A percentile compares a stretch with the other conserved stretches of the same genome.
Evolutionary conservation across 768 basidiomycete species (phyloP).

Genomic region (Boletellus ananas): DNA sequence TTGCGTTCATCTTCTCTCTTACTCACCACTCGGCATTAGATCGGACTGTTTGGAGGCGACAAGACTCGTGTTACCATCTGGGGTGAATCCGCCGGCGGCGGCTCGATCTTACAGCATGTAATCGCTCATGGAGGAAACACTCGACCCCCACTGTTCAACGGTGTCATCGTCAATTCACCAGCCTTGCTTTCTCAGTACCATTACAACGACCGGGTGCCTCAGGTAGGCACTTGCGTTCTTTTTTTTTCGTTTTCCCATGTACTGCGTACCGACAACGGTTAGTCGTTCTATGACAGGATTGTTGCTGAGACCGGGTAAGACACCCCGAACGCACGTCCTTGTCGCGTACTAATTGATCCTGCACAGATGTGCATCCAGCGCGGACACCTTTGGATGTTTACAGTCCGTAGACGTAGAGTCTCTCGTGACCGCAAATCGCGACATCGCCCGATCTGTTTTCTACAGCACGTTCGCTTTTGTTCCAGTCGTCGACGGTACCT

Average conservation of each 20-base stretch:
- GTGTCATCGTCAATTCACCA: constrained; percentile 31
- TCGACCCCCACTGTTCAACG: constrained; percentile 31
- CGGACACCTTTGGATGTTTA: constrained; percentile 39
- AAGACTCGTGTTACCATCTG: constrained; percentile 32
- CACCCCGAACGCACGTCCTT: neutral
- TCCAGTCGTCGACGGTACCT: constrained; percentile 47
- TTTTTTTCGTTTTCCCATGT: neutral
- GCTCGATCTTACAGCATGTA: constrained; percentile 34
- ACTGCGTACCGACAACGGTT: neutral
- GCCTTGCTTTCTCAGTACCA: constrained; percentile 33
- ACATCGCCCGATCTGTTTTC: constrained; percentile 33
- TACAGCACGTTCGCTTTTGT: constrained; percentile 38
- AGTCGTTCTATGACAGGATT: constrained; percentile 20
- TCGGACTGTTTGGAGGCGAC: constrained; percentile 33
- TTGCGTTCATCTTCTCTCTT: neutral
- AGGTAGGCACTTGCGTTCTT: constrained; percentile 17
- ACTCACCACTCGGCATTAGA: constrained; percentile 15
- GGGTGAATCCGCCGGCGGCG: constrained; percentile 36
- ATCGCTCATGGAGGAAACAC: constrained; percentile 33
- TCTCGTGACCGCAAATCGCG: constrained; percentile 34
- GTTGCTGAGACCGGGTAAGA: constrained; percentile 11
- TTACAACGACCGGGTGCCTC: constrained; percentile 30
- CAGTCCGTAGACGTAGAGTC: constrained; percentile 29
- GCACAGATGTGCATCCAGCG: constrained; percentile 32
- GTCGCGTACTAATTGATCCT: neutral